These are phyloP conservation scores for Murraya koenigii DNA, from an alignment of 345 rosid species.

Conservation along the genomic window DNA sequence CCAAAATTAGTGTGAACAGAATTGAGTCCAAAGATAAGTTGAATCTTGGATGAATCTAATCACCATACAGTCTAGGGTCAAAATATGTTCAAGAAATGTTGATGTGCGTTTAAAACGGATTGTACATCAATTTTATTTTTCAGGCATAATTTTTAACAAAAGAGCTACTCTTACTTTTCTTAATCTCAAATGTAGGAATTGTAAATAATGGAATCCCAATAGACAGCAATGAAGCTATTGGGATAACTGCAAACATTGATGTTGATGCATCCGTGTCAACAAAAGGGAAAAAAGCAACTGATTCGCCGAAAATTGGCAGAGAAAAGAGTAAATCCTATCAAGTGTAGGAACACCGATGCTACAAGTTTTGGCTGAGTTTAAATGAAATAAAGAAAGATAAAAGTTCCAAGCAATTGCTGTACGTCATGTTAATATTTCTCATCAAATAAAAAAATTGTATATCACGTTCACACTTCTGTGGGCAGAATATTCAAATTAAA, in stretches of 20 bases:
- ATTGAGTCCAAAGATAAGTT: background rate
- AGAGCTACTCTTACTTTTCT: background rate
- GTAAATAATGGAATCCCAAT: background rate
- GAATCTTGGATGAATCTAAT: background rate
- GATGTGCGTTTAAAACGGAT: background rate
- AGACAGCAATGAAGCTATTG: background rate
- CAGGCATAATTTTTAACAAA: background rate
- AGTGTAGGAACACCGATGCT: background rate
- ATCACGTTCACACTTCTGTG: no score
- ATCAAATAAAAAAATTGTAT: background rate
- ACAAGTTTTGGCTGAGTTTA: background rate
- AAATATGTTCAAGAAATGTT: background rate
- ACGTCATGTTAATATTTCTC: background rate
- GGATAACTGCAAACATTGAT: background rate
- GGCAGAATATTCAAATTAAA: background rate
- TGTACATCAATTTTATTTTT: background rate
- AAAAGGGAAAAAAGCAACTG: background rate
- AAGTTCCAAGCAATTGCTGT: background rate
- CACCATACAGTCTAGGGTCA: background rate
- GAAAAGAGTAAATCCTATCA: background rate
- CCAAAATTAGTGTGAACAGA: background rate
- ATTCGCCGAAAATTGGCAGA: background rate
- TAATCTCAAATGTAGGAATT: background rate
- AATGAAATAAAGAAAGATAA: background rate
- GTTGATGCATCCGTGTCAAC: background rate